Evolutionary conservation across 73 alveolate species (phyloP).

Genomic region (Tetrahymena elliotti): DNA sequence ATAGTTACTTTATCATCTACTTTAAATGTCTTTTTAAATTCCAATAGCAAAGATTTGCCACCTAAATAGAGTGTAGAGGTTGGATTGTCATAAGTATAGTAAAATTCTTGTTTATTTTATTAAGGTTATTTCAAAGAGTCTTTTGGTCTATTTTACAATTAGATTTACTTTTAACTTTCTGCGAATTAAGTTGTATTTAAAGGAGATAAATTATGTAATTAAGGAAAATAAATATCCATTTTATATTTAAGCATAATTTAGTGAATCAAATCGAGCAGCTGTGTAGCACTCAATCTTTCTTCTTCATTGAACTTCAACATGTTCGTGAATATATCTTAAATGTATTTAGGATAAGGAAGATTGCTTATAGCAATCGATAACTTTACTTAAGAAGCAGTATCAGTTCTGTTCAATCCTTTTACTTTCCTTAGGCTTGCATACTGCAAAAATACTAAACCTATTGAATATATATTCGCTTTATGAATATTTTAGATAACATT

Average conservation of each 20-base stretch:
- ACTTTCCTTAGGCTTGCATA: not conserved
- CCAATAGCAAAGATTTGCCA: not conserved
- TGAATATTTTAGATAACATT: not conserved
- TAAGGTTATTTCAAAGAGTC: not conserved
- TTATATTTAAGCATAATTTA: not conserved
- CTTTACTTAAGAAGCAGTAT: not conserved
- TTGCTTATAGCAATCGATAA: not conserved
- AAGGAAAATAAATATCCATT: not conserved
- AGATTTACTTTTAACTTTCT: not conserved
- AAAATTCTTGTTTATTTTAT: not conserved
- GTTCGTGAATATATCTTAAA: not conserved
- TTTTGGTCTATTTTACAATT: not conserved
- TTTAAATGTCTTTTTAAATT: not conserved
- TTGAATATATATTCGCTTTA: not conserved
- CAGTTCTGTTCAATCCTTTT: not conserved
- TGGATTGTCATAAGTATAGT: not conserved
- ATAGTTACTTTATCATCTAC: not conserved
- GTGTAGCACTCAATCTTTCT: not conserved
- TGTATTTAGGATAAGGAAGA: not conserved
- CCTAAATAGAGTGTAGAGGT: not conserved
- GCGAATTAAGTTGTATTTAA: not conserved
- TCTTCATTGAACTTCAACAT: not conserved
- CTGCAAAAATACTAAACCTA: not conserved
- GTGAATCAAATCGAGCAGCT: not conserved
- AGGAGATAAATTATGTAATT: not conserved